A percentile compares a stretch with the other conserved stretches of the same genome.
These are phyloP conservation scores for Apophysomyces trapeziformis DNA, from an alignment of 371 early-diverging fungal species.

Conservation along the genomic window DNA sequence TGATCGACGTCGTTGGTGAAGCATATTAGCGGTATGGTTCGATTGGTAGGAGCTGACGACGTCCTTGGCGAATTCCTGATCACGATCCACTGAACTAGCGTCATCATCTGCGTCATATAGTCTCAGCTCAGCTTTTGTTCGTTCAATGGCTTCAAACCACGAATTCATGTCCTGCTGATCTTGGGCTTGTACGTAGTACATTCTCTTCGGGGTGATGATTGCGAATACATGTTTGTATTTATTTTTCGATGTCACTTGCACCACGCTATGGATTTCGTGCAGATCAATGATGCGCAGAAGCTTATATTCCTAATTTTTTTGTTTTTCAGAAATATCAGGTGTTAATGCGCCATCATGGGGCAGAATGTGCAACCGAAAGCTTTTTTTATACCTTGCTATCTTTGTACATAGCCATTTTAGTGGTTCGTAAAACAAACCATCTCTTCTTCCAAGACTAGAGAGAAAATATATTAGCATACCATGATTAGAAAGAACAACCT, in stretches of 20 bases:
- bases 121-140: constrained; percentile 51
- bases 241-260: constrained; percentile 72
- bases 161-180: constrained; percentile 67
- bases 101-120: constrained; percentile 55
- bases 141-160: constrained; percentile 69
- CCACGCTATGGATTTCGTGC: constrained; percentile 74
- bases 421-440: constrained; percentile 85
- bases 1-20: constrained; percentile 22
- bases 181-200: constrained; percentile 76
- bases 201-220: constrained; percentile 74
- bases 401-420: constrained; percentile 83
- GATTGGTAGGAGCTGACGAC: constrained; percentile 41
- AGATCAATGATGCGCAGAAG: constrained; percentile 75
- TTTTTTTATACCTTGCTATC: constrained; percentile 68
- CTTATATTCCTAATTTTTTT: constrained; percentile 72
- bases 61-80: constrained; percentile 55
- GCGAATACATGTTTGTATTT: constrained; percentile 73
- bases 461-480: constrained; percentile 4
- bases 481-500: background rate
- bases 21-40: constrained; percentile 26
- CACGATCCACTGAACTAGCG: constrained; percentile 47
- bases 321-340: background rate
- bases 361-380: constrained; percentile 4
- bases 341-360: background rate
- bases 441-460: constrained; percentile 82